Base-by-base conservation (phyloP, 805 yeast species). In the Zygosaccharomyces rouxii region DNA sequence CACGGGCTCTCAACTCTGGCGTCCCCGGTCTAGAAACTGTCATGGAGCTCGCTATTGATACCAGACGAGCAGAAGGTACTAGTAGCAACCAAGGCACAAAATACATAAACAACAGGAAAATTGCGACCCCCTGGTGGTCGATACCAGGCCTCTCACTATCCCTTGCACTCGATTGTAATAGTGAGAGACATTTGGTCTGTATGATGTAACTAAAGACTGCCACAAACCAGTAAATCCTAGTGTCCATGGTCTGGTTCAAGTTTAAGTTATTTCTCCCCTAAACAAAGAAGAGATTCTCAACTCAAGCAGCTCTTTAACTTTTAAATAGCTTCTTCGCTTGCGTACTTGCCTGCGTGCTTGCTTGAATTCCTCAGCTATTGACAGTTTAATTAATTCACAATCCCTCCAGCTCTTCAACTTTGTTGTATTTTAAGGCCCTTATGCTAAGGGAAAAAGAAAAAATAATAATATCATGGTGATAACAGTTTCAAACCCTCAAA, bases 141-240 rank as follows among this genome's bases (percentile, higher is more conserved):
- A 46, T 50, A n/a, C 35, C 48, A n/a, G 51, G 39, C 26, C 39
- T 44, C 13, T 38, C 40, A 14, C 49, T 50, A 25, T 45, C 40
- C 14, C 46, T 42, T 7, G 46, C 45, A 35, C 28, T 46, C 1
- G 55, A 44, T 30, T 56, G 58, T 7, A 64, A 51, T 19, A 53
- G 46, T 7, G 64, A 58, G 42, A 64, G 47, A 23, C 58, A 53
- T 42, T 54, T 59, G 3, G 66, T 64, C 46, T 64, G 68, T 4
- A 63, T 46, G 14, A 62, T 62, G 41, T 64, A 64, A 28, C 62
- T 55, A 28, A 55, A 46, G 9, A 63, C 58, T 2, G 58, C 58
- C 9, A 53, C 47, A 14, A 62, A 44, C 69, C 69, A 64, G 14
- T 51, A 51, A 45, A 51, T 43, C 39, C 50, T 48, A 14, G 55